Evolutionary conservation across 2,329 filamentous ascomycete genomes (phyloP).

Genomic region (Fusarium newnesense): DNA sequence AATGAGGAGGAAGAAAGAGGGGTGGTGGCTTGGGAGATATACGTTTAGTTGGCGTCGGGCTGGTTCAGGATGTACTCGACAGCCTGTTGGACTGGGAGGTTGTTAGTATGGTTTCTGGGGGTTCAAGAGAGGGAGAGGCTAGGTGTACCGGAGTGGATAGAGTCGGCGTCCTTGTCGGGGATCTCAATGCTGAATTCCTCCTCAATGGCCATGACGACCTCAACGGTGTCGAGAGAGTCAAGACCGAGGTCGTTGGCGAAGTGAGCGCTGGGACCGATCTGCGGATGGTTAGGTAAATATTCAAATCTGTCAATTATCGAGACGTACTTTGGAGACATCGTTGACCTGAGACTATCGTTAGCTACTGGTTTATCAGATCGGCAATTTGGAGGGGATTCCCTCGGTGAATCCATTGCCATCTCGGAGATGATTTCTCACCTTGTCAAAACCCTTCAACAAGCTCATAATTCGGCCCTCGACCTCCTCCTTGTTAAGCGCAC

Average conservation of each 20-base stretch:
- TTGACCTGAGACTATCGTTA: constrained; percentile 67
- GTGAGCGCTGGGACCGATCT: constrained; percentile 88
- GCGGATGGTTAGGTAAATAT: constrained; percentile 23
- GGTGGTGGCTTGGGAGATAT: constrained; percentile 13
- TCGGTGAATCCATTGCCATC: constrained; percentile 1
- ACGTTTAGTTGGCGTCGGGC: constrained; percentile 80
- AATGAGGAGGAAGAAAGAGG: constrained; percentile 30
- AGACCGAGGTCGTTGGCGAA: constrained; percentile 97
- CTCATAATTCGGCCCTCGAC: constrained; percentile 93
- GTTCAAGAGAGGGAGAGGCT: not conserved
- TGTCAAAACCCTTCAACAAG: constrained; percentile 96
- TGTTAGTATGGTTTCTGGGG: not conserved
- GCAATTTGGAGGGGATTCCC: not conserved
- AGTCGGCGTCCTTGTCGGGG: constrained; percentile 95
- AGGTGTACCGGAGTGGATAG: constrained; percentile 87
- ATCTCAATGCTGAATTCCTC: constrained; percentile 95
- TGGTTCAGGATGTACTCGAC: constrained; percentile 94
- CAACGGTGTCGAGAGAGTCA: constrained; percentile 97
- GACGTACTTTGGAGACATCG: constrained; percentile 70
- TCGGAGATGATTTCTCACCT: constrained; percentile 58
- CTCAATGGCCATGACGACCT: constrained; percentile 99
- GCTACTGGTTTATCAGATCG: constrained; percentile 30
- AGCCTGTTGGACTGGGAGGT: constrained; percentile 82
- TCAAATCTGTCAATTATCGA: not conserved
- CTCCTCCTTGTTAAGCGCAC: constrained; percentile 82